Percentiles rank a stretch among this genome's conserved stretches.
Evolutionary conservation across 306 rosid genomes (phyloP).

Genomic region (Vachellia collinsii): DNA sequence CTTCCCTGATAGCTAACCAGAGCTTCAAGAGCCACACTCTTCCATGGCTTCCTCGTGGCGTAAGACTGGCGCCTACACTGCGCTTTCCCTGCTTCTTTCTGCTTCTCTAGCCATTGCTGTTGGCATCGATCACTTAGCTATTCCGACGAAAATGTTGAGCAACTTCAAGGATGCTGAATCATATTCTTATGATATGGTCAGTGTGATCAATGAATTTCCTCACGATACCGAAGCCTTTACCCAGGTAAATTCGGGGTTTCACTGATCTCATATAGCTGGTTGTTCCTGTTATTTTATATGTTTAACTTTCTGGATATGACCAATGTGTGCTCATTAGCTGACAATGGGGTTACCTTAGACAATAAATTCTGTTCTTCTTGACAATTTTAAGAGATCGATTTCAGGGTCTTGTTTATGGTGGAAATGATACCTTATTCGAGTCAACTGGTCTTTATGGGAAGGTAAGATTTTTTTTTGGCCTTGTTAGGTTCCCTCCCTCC

Average conservation of each 20-base stretch:
- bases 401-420: constrained; percentile 71
- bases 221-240: constrained; percentile 67
- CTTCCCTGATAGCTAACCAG: not conserved
- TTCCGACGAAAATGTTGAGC: constrained; percentile 41
- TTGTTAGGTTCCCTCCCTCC: not conserved
- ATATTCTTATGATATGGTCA: constrained; percentile 45
- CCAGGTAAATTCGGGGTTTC: constrained; percentile 46
- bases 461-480: constrained; percentile 36
- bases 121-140: constrained; percentile 32
- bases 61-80: constrained; percentile 1
- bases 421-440: constrained; percentile 57
- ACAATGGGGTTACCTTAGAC: not conserved
- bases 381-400: not conserved
- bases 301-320: not conserved
- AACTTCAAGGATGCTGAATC: constrained; percentile 5
- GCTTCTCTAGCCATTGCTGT: constrained; percentile 31
- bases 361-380: not conserved
- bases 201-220: constrained; percentile 60
- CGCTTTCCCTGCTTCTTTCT: constrained; percentile 30
- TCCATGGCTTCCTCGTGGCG: constrained; percentile 46
- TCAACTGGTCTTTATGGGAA: constrained; percentile 59
- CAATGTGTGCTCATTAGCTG: not conserved
- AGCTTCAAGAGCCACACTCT: not conserved
- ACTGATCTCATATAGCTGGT: not conserved
- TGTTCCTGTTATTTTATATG: not conserved